Percentiles rank a stretch among this genome's conserved stretches.
These are phyloP conservation scores for Nakazawaea holstii DNA, from an alignment of 805 yeast genomes.

Conservation along the genomic window DNA sequence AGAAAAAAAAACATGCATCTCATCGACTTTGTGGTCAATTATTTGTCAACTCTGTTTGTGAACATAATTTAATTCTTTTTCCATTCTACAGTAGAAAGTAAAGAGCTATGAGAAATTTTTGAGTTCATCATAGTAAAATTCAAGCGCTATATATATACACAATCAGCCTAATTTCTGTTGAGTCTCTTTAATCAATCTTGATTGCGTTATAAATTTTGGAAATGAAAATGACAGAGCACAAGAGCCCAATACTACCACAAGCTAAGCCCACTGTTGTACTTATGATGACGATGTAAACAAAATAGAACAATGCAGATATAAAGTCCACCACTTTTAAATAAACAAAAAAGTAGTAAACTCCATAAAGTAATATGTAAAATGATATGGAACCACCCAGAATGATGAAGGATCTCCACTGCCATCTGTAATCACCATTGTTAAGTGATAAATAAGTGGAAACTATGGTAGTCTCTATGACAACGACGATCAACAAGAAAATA, in stretches of 20 bases:
- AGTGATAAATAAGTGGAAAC: conserved; percentile 63
- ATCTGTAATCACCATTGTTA: conserved; percentile 41
- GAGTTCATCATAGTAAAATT: too few species aligned
- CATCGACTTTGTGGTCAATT: too few species aligned
- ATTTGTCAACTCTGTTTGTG: too few species aligned
- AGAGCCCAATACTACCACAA: conserved; percentile 70
- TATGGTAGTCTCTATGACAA: conserved; percentile 67
- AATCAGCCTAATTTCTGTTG: not conserved
- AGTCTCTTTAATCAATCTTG: conserved; percentile 41
- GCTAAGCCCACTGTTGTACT: conserved; percentile 59
- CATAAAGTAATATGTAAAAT: conserved; percentile 61
- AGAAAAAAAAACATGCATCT: too few species aligned
- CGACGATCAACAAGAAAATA: conserved; percentile 49
- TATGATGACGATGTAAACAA: conserved; percentile 65
- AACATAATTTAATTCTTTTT: too few species aligned
- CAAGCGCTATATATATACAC: not conserved
- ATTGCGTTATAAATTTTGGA: conserved; percentile 53
- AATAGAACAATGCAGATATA: conserved; percentile 61
- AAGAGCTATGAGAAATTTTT: too few species aligned
- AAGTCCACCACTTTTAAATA: conserved; percentile 60
- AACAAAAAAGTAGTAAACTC: conserved; percentile 58
- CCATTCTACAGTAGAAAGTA: too few species aligned
- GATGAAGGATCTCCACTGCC: conserved; percentile 83
- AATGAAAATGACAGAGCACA: conserved; percentile 63
- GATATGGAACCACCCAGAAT: conserved; percentile 68